A percentile compares a stretch with the other conserved stretches of the same genome.
phyloP scores from a whole-genome alignment of 164 flowering plant species.

The Vitis riparia region DNA sequence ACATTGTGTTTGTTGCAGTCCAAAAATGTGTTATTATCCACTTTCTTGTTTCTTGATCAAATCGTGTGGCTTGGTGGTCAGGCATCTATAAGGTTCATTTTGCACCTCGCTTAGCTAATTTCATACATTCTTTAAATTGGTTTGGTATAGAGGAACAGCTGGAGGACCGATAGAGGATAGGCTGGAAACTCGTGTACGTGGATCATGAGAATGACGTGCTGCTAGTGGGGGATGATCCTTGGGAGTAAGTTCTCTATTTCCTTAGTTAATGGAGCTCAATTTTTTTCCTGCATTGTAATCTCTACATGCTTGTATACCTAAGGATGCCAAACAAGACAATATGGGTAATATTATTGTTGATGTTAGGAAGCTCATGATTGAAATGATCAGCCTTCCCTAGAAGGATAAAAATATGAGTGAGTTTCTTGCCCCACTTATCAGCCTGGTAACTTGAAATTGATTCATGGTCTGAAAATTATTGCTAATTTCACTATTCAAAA shows the following conservation, averaged over 20 bases:
- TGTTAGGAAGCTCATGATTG: too few species aligned
- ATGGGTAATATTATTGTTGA: too few species aligned
- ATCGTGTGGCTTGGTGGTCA: constrained; percentile 92
- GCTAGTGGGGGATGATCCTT: constrained; percentile 97
- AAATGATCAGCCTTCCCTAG: too few species aligned
- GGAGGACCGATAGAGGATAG: constrained; percentile 81
- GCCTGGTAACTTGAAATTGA: too few species aligned
- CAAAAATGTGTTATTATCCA: constrained; percentile 88
- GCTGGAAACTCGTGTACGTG: constrained; percentile 95
- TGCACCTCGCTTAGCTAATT: background rate
- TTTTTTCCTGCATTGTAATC: background rate
- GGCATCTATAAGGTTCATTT: constrained; percentile 85
- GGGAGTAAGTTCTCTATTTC: constrained; percentile 77
- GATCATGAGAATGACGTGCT: constrained; percentile 93
- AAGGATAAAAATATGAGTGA: too few species aligned
- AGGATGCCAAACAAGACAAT: too few species aligned
- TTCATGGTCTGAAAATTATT: too few species aligned
- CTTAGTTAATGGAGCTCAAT: background rate
- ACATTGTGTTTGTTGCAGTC: constrained; percentile 53
- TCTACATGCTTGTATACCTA: background rate
- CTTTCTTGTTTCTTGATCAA: constrained; percentile 97
- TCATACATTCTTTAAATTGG: constrained; percentile 6
- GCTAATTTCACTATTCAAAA: background rate
- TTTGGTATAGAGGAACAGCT: constrained; percentile 98
- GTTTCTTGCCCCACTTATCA: too few species aligned